Evolutionary conservation across 257 asterid genomes (phyloP), one percentile per base, ranked within the genome.

Genomic region (Cynanchum wilfordii): DNA sequence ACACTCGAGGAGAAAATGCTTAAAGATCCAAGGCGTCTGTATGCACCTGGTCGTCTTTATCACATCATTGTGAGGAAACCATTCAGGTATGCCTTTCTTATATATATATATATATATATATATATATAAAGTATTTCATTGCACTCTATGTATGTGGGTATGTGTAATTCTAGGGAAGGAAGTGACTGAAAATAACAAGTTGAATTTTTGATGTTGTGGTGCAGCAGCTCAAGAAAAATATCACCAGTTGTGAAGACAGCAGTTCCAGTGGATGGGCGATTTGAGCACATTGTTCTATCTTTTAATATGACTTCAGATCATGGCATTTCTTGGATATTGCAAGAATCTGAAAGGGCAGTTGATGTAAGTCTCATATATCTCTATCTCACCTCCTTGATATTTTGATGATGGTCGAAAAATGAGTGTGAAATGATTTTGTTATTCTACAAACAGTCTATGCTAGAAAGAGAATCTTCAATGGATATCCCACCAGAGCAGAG

Each of bases 1-100:
- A 92, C 96, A 38, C 70, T 86, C 40, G 99, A 95, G 86, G 90
- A 87, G 86, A 90, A 90, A 86, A 91, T 85, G 98, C 90, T 95
- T 62, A 85, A 87, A 82, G 99, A 95, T 81, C 96, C 99, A 16
- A 90, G 98, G 81, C 93, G 99, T 56, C 85, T 95, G 57, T 95
- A 95, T 76, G 99, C 98, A 42, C 96, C 99, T 30, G 99, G 99
- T 74, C 98, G 99, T 13, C 99, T 95, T 68, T 92, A 95, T 74
- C 99, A 95, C 86, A 86, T 95, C 76, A 84, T 95, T 50, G 95
- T 86, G 56, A 80, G 99, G 79, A 92, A 90, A 78, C 95, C 96
- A 81, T 92, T 95, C 95, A 90, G 98, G 99, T 89, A 86, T 62
- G 58, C 22, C 15, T 33, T 29, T 60, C 50, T 24, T 64, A 52